Evolutionary conservation across 164 flowering plant genomes (phyloP).

Genomic region (Kalanchoe fedtschenkoi): DNA sequence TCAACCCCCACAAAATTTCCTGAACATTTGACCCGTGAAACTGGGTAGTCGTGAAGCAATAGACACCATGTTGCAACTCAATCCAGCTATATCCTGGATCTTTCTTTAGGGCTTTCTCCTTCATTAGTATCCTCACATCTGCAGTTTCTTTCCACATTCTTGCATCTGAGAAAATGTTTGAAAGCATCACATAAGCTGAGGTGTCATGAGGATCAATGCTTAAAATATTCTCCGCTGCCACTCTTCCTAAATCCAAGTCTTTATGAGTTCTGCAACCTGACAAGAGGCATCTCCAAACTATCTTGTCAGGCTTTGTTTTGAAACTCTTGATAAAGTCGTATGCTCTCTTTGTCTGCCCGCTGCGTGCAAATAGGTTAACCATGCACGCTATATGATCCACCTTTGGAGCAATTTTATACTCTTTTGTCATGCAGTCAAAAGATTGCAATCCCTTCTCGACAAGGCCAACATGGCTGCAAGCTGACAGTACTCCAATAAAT

Average conservation of each 20-base stretch:
- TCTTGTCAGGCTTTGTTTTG: conserved; percentile 21
- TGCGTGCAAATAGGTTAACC: conserved; percentile 29
- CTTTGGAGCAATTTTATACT: conserved; percentile 21
- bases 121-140: conserved; percentile 19
- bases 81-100: conserved; percentile 40
- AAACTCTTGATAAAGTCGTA: conserved; percentile 19
- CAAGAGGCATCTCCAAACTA: conserved; percentile 37
- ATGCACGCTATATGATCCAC: conserved; percentile 36
- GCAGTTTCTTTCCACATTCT: conserved; percentile 34
- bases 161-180: conserved; percentile 31
- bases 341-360: conserved; percentile 27
- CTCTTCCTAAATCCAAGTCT: conserved; percentile 23
- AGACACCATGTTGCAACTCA: conserved; percentile 21
- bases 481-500: conserved; percentile 32
- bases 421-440: conserved; percentile 22
- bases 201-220: conserved; percentile 29
- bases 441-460: conserved; percentile 23
- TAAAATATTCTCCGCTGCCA: conserved; percentile 27
- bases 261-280: conserved; percentile 24
- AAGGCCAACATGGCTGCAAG: conserved; percentile 33
- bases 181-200: conserved; percentile 32
- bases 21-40: conserved; percentile 9
- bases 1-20: conserved; percentile 18
- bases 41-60: conserved; percentile 16
- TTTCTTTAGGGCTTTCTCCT: conserved; percentile 33